These are phyloP conservation scores for Rhynchospora breviuscula DNA, from an alignment of 176 grass and related monocot genomes.

Conservation along the genomic window DNA sequence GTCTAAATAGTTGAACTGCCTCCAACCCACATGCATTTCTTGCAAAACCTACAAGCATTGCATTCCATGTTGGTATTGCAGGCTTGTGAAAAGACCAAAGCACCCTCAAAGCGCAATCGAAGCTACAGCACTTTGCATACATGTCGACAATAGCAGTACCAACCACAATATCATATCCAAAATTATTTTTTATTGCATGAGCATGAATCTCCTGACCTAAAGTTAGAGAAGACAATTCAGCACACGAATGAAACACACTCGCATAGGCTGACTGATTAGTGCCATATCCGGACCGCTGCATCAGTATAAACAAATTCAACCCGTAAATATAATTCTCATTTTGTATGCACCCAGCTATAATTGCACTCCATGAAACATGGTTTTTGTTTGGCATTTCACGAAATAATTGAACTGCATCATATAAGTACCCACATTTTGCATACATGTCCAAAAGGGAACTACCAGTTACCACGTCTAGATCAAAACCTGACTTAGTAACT, in stretches of 20 bases:
- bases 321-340: slow-evolving; percentile 43
- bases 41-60: slow-evolving; percentile 77
- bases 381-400: slow-evolving; percentile 61
- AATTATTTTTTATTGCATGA: slow-evolving; percentile 73
- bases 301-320: slow-evolving; percentile 58
- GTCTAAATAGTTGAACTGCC: slow-evolving; percentile 51
- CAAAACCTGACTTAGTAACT: slow-evolving; percentile 46
- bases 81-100: slow-evolving; percentile 52
- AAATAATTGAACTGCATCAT: slow-evolving; percentile 50
- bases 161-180: slow-evolving; percentile 50
- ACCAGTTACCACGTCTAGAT: slow-evolving; percentile 42
- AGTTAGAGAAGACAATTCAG: slow-evolving; percentile 33
- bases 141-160: slow-evolving; percentile 82
- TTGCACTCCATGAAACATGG: slow-evolving; percentile 67
- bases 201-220: slow-evolving; percentile 56
- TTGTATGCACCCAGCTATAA: slow-evolving; percentile 49
- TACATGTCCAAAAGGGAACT: slow-evolving; percentile 77
- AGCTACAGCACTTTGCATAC: slow-evolving; percentile 57
- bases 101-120: slow-evolving; percentile 55
- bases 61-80: slow-evolving; percentile 61
- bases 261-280: slow-evolving; percentile 71
- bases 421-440: slow-evolving; percentile 63
- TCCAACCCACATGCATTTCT: slow-evolving; percentile 41
- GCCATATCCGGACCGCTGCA: slow-evolving; percentile 57
- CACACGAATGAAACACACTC: slow-evolving; percentile 68